These are phyloP conservation scores for Pochonia chlamydosporia DNA, from an alignment of 2,329 filamentous ascomycete species.

Conservation along the genomic window DNA sequence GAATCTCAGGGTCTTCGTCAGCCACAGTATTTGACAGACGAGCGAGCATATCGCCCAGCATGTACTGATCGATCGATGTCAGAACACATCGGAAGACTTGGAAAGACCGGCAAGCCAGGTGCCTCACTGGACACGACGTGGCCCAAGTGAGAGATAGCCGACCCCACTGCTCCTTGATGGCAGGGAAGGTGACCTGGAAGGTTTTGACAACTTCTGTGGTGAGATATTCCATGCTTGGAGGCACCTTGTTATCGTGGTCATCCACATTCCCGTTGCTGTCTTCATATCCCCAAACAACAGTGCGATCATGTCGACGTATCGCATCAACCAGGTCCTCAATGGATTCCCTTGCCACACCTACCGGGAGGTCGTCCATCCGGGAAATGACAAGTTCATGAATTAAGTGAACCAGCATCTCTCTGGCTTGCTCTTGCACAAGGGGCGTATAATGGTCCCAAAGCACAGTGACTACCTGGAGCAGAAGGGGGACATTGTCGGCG, in stretches of 20 bases:
- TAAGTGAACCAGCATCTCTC: slow-evolving; percentile 95
- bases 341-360: slow-evolving; percentile 56
- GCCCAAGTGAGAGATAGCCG: slow-evolving; percentile 90
- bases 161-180: slow-evolving; percentile 86
- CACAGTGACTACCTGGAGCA: slow-evolving; percentile 87
- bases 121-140: slow-evolving; percentile 90
- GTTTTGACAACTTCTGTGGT: slow-evolving; percentile 77
- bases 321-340: slow-evolving; percentile 86
- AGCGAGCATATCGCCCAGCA: slow-evolving; percentile 96
- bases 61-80: slow-evolving; percentile 81
- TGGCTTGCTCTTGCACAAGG: slow-evolving; percentile 90
- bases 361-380: slow-evolving; percentile 63
- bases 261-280: slow-evolving; percentile 79
- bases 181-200: slow-evolving; percentile 78
- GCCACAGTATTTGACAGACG: slow-evolving; percentile 94
- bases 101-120: slow-evolving; percentile 93
- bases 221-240: slow-evolving; percentile 79
- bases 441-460: slow-evolving; percentile 97
- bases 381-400: slow-evolving; percentile 92
- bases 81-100: slow-evolving; percentile 95
- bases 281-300: slow-evolving; percentile 90
- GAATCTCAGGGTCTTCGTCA: slow-evolving; percentile 88
- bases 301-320: slow-evolving; percentile 75
- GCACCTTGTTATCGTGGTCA: slow-evolving; percentile 72
- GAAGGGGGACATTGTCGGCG: slow-evolving; percentile 72